Evolutionary conservation across 176 grass and related monocot species (phyloP), one percentile per base, ranked within the genome.

Genomic region (Zoysia japonica): DNA sequence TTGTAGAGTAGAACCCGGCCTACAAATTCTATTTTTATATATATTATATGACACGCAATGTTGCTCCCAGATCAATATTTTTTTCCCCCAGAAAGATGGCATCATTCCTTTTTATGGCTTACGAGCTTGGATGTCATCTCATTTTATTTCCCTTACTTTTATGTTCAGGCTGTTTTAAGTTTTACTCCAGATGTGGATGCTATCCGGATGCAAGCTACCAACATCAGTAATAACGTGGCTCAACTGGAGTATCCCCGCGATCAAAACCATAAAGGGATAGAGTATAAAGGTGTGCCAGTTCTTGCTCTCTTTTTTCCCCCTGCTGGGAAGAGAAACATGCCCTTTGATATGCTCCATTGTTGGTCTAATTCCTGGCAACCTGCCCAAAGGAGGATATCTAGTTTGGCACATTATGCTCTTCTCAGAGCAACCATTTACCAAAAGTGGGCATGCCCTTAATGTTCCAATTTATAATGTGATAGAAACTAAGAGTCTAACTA

Each of bases 111-210:
- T 72, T 68, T 43, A 48, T 72, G 35, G 51, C 47, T 73, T 45
- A 13, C 73, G 36, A 73, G 35, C 79, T 43, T 46, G 71, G 47
- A 40, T 60, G 74, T 15, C 63, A 52, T 73, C n/a, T 59, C 13
- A 43, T 11, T 41, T 83, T n/a, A 48, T 44, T 3, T 28, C 28
- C 28, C 10, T 17, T 17, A 1, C 59, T 71, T 64, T 67, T 17
- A 5, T 53, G 12, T 60, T 10, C 86, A 83, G 80, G 19, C 1
- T 6, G 4, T 28, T 70, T 10, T 82, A 70, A 65, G 45, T 15
- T 37, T 74, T 47, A 88, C 68, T 38, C 37, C 11, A 68, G 68
- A 83, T 83, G 52, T 52, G 49, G 61, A 67, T 68, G 45, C 6
- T 74, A 61, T 67, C 38, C 38, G 9, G 57, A 53, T 61, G 39